Conservation (phyloP, 2,329 filamentous ascomycete genomes). For the Domatiomyces catenatus region DNA sequence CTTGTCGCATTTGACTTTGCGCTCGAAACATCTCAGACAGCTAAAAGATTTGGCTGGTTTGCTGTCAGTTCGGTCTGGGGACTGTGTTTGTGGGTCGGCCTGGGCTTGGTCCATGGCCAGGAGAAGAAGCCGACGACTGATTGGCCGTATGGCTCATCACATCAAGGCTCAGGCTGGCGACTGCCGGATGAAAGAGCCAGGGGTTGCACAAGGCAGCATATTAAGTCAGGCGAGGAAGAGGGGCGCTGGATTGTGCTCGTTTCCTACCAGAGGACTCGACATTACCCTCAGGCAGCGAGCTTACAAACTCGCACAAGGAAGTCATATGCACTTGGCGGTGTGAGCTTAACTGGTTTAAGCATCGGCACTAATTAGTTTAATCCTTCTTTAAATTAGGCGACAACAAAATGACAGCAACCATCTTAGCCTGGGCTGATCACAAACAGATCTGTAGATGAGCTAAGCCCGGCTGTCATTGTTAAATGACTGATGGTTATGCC, state of each 20-base stretch:
- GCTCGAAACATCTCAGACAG: conserved; percentile 19
- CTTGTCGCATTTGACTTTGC: conserved; percentile 29
- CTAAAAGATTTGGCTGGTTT: conserved; percentile 13
- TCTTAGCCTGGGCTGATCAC: neutral
- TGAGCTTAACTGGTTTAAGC: neutral
- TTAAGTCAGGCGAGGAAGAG: neutral
- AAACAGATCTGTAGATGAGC: neutral
- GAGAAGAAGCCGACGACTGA: neutral
- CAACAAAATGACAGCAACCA: neutral
- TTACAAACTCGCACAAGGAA: neutral
- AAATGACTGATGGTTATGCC: no score
- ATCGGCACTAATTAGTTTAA: neutral
- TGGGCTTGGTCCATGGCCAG: neutral
- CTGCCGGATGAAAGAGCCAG: neutral
- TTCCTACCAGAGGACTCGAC: neutral
- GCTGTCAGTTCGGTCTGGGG: neutral
- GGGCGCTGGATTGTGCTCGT: neutral
- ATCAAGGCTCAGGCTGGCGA: neutral
- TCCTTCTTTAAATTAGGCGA: neutral
- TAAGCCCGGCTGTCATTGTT: no score
- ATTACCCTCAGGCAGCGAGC: neutral
- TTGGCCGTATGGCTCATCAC: neutral
- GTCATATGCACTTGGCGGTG: neutral
- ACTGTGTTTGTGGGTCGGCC: neutral
- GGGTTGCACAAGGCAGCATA: neutral